phyloP scores from a whole-genome alignment of 2,329 filamentous ascomycete genomes.

The Hypoxylon sp. region DNA sequence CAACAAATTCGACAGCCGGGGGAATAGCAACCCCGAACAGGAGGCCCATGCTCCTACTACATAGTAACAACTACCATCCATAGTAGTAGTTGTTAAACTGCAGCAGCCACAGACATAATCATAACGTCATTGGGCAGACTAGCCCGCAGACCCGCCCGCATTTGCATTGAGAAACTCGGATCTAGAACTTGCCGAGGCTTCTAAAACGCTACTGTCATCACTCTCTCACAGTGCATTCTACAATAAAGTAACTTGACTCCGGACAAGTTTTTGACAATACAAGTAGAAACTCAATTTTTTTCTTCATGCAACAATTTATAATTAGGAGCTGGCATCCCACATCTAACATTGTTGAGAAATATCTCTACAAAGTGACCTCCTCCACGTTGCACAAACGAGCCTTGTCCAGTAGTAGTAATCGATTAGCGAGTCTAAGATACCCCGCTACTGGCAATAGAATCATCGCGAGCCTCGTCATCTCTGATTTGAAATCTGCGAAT shows the following conservation, averaged over 20 bases:
- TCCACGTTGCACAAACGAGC: conserved; percentile 13
- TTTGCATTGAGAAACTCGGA: conserved; percentile 20
- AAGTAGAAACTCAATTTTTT: no score
- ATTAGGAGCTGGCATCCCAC: conserved; percentile 28
- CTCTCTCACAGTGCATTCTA: no score
- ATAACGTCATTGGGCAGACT: conserved; percentile 18
- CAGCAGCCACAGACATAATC: no score
- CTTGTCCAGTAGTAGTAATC: no score
- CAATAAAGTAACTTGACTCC: no score
- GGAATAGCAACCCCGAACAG: conserved; percentile 11
- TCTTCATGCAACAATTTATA: conserved; percentile 24
- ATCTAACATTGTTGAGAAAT: conserved; percentile 12
- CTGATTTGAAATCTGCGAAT: conserved; percentile 22
- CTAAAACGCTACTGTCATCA: no score
- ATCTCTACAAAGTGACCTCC: conserved; percentile 24
- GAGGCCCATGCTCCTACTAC: conserved; percentile 22
- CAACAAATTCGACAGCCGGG: conserved; percentile 15
- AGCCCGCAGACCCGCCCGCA: conserved; percentile 10
- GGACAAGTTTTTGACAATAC: no score
- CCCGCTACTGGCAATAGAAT: conserved; percentile 36
- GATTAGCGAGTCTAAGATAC: conserved; percentile 32
- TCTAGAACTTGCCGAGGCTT: conserved; percentile 27
- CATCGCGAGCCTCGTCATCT: conserved; percentile 30
- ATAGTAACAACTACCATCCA: no score
- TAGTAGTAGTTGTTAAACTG: no score